Percentiles rank a stretch among this genome's conserved stretches.
Conservation (phyloP, 306 rosid genomes). For the Lathyrus aphaca region DNA sequence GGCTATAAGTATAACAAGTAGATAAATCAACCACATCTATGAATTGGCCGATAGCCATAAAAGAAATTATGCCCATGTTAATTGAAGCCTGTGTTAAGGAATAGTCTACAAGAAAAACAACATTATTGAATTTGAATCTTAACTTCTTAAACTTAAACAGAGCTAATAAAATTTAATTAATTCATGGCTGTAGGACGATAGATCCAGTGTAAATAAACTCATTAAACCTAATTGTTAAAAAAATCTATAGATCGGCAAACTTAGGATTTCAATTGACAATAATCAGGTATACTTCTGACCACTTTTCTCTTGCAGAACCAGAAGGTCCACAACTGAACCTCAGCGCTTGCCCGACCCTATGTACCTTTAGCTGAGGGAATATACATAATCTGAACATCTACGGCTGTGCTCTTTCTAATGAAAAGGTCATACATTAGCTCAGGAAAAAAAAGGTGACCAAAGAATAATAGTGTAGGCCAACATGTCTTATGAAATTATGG, state of each 20-base stretch:
- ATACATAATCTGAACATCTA: background rate
- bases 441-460: background rate
- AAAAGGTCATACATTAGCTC: background rate
- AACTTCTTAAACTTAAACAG: background rate
- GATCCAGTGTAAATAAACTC: background rate
- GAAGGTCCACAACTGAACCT: constrained; percentile 5
- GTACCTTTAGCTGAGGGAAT: background rate
- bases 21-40: background rate
- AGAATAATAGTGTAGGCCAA: background rate
- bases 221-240: background rate
- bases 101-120: constrained; percentile 6
- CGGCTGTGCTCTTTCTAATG: background rate
- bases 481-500: background rate
- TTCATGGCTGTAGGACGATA: background rate
- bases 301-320: background rate
- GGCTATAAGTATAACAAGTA: constrained; percentile 13
- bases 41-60: constrained; percentile 2
- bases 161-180: background rate
- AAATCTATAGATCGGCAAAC: background rate
- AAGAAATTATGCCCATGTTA: background rate
- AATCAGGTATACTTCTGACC: background rate
- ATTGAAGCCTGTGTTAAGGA: constrained; percentile 1
- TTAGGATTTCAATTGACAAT: background rate
- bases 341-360: background rate
- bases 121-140: background rate